Conservation (phyloP, 1,284 basidiomycete species). For the Phellinidium pouzarii region DNA sequence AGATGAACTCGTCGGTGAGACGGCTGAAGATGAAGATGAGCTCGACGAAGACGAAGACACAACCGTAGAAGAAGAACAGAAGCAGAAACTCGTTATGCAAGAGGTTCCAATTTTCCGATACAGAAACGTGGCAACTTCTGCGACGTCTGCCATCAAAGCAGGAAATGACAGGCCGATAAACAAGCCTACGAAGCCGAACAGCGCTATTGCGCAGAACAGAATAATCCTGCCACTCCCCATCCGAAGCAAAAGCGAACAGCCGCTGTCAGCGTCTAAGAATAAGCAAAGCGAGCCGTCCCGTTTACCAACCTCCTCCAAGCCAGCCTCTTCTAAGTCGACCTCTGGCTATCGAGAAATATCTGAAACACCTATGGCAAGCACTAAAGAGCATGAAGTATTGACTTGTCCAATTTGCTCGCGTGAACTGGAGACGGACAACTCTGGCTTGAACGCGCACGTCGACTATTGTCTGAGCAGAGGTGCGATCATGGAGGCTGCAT, state of each 20-base stretch:
- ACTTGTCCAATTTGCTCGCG: constrained; percentile 61
- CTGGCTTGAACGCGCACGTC: constrained; percentile 62
- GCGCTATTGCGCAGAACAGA: background rate
- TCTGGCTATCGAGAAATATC: background rate
- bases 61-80: background rate
- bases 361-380: background rate
- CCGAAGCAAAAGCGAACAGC: constrained; percentile 15
- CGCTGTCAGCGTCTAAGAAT: background rate
- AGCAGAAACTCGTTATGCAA: background rate
- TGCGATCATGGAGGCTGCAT: constrained; percentile 53
- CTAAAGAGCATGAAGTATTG: constrained; percentile 21
- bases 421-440: constrained; percentile 52
- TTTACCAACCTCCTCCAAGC: background rate
- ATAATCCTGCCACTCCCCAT: background rate
- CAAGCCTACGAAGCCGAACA: constrained; percentile 11
- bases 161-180: constrained; percentile 10
- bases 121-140: background rate
- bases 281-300: background rate
- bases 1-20: constrained; percentile 19
- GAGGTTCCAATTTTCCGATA: constrained; percentile 12
- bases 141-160: constrained; percentile 8
- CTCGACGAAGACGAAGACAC: constrained; percentile 5
- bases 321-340: background rate
- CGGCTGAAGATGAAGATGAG: constrained; percentile 7
- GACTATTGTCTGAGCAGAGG: constrained; percentile 71